phyloP scores from a whole-genome alignment of 352 stramenopile genomes.

The Globisporangium alternatum region DNA sequence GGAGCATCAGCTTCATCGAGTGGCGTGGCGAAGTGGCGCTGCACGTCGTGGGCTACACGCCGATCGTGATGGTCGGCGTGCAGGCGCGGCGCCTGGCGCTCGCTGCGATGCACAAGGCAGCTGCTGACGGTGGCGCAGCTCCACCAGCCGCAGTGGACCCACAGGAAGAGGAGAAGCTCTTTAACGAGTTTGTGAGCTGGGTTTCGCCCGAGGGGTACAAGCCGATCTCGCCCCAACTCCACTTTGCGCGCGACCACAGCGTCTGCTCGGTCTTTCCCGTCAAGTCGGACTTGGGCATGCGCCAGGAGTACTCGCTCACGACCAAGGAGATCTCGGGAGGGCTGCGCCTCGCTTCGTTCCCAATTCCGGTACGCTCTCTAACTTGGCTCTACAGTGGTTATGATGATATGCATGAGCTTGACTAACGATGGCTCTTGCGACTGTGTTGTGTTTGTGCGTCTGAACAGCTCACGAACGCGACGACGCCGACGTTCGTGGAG shows the following conservation, averaged over 20 bases:
- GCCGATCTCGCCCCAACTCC: conserved; percentile 61
- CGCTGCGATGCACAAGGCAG: conserved; percentile 55
- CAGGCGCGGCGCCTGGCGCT: conserved; percentile 77
- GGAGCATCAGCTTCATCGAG: conserved; percentile 85
- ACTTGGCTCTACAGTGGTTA: not conserved
- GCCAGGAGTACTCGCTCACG: conserved; percentile 75
- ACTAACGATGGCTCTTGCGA: not conserved
- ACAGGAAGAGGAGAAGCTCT: conserved; percentile 73
- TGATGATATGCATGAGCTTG: not conserved
- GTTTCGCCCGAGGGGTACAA: conserved; percentile 57
- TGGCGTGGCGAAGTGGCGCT: conserved; percentile 78
- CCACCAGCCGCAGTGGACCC: conserved; percentile 26
- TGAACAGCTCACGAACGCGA: conserved; percentile 53
- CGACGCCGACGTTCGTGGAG: conserved; percentile 49
- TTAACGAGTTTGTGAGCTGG: conserved; percentile 87
- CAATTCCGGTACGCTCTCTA: conserved; percentile 52
- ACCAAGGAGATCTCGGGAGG: conserved; percentile 87
- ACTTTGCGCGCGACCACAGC: conserved; percentile 75
- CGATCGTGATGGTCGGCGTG: conserved; percentile 75
- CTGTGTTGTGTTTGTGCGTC: conserved; percentile 6
- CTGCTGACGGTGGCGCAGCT: conserved; percentile 17
- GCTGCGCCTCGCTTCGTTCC: conserved; percentile 75
- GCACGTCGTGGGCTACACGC: conserved; percentile 67
- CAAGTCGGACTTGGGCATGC: conserved; percentile 49
- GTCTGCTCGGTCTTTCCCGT: conserved; percentile 66